phyloP scores from a whole-genome alignment of 352 stramenopile genomes.

The Phytopythium vexans region DNA sequence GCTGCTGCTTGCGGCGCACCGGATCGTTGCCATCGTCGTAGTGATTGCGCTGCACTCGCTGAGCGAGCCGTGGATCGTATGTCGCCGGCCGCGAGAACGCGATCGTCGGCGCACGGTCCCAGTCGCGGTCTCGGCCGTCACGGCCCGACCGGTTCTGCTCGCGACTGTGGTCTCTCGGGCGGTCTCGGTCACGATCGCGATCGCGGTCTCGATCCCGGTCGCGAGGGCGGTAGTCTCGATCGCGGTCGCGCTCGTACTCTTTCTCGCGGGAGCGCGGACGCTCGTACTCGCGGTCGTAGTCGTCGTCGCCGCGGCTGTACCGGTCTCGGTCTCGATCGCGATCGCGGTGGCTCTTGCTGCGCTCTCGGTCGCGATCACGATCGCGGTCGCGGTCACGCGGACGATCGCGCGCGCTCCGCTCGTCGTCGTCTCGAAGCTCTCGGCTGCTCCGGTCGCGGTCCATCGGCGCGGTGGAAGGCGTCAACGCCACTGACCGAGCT shows the following conservation, averaged over 20 bases:
- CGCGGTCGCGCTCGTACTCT: constrained; percentile 22
- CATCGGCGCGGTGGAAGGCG: too few relatives aligned
- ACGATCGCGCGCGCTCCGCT: constrained; percentile 19
- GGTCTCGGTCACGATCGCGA: constrained; percentile 24
- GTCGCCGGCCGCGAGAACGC: constrained; percentile 80
- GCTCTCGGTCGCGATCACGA: constrained; percentile 27
- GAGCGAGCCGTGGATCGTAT: constrained; percentile 74
- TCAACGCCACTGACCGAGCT: too few relatives aligned
- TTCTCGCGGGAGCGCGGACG: constrained; percentile 15
- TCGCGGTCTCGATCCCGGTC: constrained; percentile 35
- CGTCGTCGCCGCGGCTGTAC: constrained; percentile 13
- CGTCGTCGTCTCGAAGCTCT: constrained; percentile 10
- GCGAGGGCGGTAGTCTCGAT: constrained; percentile 23
- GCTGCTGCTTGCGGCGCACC: constrained; percentile 43
- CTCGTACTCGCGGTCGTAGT: constrained; percentile 8
- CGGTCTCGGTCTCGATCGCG: constrained; percentile 25
- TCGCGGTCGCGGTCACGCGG: constrained; percentile 14
- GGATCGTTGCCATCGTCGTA: constrained; percentile 43
- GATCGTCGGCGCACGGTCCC: constrained; percentile 24
- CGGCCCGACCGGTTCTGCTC: constrained; percentile 3
- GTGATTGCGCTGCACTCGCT: constrained; percentile 40
- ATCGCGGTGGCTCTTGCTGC: constrained; percentile 27
- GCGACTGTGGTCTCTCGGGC: neutral
- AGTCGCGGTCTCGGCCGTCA: constrained; percentile 9
- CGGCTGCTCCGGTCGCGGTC: constrained; percentile 19